Percentiles rank a stretch among this genome's conserved stretches.
phyloP scores from a whole-genome alignment of 2,329 filamentous ascomycete species.

The Akanthomyces muscarius region DNA sequence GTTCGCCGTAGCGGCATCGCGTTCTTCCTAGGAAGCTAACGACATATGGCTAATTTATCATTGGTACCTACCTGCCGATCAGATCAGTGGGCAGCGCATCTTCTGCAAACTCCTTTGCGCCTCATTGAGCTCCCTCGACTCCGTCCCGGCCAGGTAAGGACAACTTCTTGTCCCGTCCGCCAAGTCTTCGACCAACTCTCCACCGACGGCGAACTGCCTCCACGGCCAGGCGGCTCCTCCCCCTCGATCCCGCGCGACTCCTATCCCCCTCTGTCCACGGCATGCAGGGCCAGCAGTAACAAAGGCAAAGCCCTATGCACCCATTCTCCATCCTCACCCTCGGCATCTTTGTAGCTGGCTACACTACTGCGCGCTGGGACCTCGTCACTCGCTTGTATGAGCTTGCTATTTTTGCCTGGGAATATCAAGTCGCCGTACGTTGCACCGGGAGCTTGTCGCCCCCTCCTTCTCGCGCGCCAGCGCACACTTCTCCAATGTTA shows the following conservation, averaged over 20 bases:
- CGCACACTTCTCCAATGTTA: background rate
- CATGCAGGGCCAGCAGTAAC: slow-evolving; percentile 39
- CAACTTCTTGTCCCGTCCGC: background rate
- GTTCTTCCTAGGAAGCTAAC: slow-evolving; percentile 9
- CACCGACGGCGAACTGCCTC: slow-evolving; percentile 1
- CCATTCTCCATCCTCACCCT: slow-evolving; percentile 93
- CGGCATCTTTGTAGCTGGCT: slow-evolving; percentile 98
- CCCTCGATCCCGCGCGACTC: slow-evolving; percentile 21
- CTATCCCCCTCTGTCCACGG: slow-evolving; percentile 26
- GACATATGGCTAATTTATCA: slow-evolving; percentile 16
- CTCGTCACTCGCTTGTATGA: slow-evolving; percentile 96
- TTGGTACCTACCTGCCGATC: background rate
- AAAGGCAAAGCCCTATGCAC: slow-evolving; percentile 72
- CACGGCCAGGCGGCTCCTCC: background rate
- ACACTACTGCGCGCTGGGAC: slow-evolving; percentile 99
- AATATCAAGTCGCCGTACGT: slow-evolving; percentile 93
- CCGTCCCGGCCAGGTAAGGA: slow-evolving; percentile 5
- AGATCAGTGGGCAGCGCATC: slow-evolving; percentile 15
- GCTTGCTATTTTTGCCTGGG: slow-evolving; percentile 94
- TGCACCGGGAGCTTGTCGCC: background rate
- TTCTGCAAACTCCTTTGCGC: slow-evolving; percentile 9
- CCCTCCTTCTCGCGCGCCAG: background rate
- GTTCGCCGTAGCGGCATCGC: slow-evolving; percentile 4
- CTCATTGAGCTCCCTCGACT: background rate
- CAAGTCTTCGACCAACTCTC: background rate